Evolutionary conservation across 2,329 filamentous ascomycete genomes (phyloP), one percentile per base, ranked within the genome.

Genomic region (Endoconidiophora laricicola): DNA sequence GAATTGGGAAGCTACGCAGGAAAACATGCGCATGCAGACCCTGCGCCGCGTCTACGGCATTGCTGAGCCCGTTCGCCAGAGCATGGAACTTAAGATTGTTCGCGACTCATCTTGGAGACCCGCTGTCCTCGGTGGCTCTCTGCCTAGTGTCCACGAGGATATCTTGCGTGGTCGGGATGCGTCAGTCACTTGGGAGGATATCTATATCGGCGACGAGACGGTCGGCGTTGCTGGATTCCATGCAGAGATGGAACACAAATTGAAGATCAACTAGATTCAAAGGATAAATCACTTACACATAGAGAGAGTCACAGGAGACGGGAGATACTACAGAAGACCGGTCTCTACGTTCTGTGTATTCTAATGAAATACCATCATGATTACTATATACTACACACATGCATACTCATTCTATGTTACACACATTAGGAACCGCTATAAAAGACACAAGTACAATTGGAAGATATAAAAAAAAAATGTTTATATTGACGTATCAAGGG

Each of bases 61-160:
- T 60, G 86, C 84, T 23, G 91, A 96, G 74, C 91, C 91, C 2
- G 79, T 96, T 59, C 79, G 87, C 52, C 79, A 90, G 49, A 85
- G 82, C 54, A 95, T 98, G 91, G 91, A 98, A 72, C 73, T 94
- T 64, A 85, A 86, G 76, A 90, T 94, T 62, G 80, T 85, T 16
- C 70, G 78, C 55, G 79, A 82, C 54, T 82, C 86, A 56, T 79
- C 85, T 65, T 94, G 87, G 82, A 74, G 79, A 60, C 86, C 86
- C 45, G 69, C 77, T 58, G 79, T 76, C 43, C 69, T 94, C 50
- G 78, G 80, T 37, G 66, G 69, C 48, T 69, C 61, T 57, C 65
- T 70, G 44, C 73, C 76, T 9, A 78, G 79, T 60, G 72, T 96
- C 47, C 88, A 95, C 68, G 85, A 86, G 70, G 90, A 96, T 63